phyloP scores from a whole-genome alignment of 2,329 filamentous ascomycete species.

The Aspergillus ibericus region DNA sequence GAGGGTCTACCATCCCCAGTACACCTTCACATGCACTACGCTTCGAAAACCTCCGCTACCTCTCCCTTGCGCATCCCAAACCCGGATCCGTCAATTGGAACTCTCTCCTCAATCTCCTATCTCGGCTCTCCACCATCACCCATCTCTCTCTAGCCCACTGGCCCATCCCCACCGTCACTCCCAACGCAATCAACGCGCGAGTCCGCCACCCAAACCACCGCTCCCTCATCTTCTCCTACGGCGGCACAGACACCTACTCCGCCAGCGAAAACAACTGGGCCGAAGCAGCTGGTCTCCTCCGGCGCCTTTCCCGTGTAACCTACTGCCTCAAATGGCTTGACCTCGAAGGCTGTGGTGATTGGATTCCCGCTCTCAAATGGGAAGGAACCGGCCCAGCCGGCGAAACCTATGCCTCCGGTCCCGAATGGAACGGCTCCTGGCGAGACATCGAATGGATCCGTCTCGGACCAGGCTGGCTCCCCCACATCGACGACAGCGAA shows the following conservation, averaged over 20 bases:
- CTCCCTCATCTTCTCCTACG: slow-evolving; percentile 47
- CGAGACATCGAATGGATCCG: slow-evolving; percentile 45
- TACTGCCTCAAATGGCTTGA: slow-evolving; percentile 64
- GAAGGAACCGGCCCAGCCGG: slow-evolving; percentile 31
- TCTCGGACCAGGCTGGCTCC: slow-evolving; percentile 44
- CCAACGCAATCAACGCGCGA: slow-evolving; percentile 50
- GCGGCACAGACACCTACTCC: slow-evolving; percentile 56
- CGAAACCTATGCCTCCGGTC: slow-evolving; percentile 30
- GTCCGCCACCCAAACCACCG: slow-evolving; percentile 42
- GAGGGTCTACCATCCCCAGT: slow-evolving; percentile 16
- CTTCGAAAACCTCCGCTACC: slow-evolving; percentile 56
- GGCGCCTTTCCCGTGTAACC: slow-evolving; percentile 55
- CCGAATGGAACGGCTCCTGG: slow-evolving; percentile 51
- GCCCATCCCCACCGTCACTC: slow-evolving; percentile 60
- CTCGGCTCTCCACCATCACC: slow-evolving; percentile 56
- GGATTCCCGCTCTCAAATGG: slow-evolving; percentile 56
- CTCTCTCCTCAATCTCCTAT: slow-evolving; percentile 54
- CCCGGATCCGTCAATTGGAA: slow-evolving; percentile 52
- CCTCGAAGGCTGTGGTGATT: slow-evolving; percentile 59
- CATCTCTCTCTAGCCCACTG: slow-evolving; percentile 64
- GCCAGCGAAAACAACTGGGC: slow-evolving; percentile 55
- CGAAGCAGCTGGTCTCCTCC: slow-evolving; percentile 57
- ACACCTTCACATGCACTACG: slow-evolving; percentile 30
- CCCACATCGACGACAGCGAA: slow-evolving; percentile 22
- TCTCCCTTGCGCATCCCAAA: slow-evolving; percentile 58